Evolutionary conservation across 2,329 filamentous ascomycete genomes (phyloP).

Genomic region (Bretziella fagacearum): DNA sequence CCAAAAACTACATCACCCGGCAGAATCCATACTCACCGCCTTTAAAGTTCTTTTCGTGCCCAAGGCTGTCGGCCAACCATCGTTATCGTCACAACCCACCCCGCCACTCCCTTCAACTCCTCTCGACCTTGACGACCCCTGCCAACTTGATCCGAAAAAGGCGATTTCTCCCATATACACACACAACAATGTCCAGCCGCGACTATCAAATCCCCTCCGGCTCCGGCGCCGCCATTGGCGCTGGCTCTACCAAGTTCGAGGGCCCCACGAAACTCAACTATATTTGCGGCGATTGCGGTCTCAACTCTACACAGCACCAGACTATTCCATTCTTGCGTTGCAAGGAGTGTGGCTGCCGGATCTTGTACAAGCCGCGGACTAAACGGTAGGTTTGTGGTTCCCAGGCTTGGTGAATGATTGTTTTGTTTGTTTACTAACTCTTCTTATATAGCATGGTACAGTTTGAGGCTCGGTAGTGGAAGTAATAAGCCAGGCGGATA

Average conservation of each 20-base stretch:
- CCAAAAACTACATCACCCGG: no score
- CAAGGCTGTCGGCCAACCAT: neutral
- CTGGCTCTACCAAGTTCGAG: constrained; percentile 23
- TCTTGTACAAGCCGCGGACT: constrained; percentile 94
- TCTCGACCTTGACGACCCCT: no score
- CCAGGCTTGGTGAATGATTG: neutral
- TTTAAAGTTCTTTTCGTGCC: no score
- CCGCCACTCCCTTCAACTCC: no score
- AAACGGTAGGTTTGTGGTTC: constrained; percentile 53
- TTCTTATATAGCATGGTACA: constrained; percentile 67
- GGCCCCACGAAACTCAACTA: constrained; percentile 27
- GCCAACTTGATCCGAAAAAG: no score
- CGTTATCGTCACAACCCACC: neutral
- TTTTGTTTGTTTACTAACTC: constrained; percentile 4
- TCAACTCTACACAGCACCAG: constrained; percentile 30
- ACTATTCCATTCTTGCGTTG: constrained; percentile 85
- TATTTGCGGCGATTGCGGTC: constrained; percentile 30
- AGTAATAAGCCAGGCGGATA: neutral
- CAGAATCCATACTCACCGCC: no score
- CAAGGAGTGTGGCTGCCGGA: constrained; percentile 84
- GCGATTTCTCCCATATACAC: no score
- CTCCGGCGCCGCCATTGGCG: constrained; percentile 26
- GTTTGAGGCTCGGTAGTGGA: constrained; percentile 68
- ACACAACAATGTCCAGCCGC: constrained; percentile 38
- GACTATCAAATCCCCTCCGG: constrained; percentile 53